Evolutionary conservation across 192 early-diverging fungal species (phyloP), one percentile per base, ranked within the genome.

Genomic region (Lobosporangium transversale): DNA sequence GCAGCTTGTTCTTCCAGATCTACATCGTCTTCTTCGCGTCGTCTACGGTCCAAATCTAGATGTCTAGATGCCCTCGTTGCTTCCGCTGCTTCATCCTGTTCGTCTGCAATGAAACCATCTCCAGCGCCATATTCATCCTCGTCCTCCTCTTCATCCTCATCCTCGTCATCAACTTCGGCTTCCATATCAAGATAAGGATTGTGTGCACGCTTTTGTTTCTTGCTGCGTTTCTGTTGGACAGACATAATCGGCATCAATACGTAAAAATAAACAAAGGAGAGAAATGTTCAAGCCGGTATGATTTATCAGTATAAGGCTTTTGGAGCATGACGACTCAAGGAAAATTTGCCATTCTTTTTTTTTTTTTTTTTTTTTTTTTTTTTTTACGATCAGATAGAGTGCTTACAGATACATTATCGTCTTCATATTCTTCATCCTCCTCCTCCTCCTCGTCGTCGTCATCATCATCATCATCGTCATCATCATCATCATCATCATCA

Each of bases 1-100:
- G 86, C 89, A 36, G 95, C 97, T 7, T 95, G 83, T 47, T 88
- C 92, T 53, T 97, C 95, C 12, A 92, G 90, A 79, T 94, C 89
- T 78, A 91, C 81, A 23, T 91, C 89, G 31, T 94, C 91, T 49
- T 91, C 89, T 35, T 89, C 86, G 32, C 81, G 81, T 36, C 81
- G 68, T 58, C 86, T 70, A 11, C 85, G 83, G 70, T 95, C 89
- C 67, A 95, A 82, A 73, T 91, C 90, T 37, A 91, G 70, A 63
- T 93, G 90, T 11, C 86, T 86, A 26, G 81, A 82, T 23, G 84
- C 85, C n/a, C 80, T 83, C n/a, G 85, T 84, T 2, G 85, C 88
- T 4, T 86, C 85, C 32, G 84, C 83, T 24, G 84, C 84, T 35
- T 88, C 86, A 61, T 93, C 91, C n/a, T 64, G 69, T 23, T 87